phyloP scores from a whole-genome alignment of 306 rosid species.

The Vigna mungo region DNA sequence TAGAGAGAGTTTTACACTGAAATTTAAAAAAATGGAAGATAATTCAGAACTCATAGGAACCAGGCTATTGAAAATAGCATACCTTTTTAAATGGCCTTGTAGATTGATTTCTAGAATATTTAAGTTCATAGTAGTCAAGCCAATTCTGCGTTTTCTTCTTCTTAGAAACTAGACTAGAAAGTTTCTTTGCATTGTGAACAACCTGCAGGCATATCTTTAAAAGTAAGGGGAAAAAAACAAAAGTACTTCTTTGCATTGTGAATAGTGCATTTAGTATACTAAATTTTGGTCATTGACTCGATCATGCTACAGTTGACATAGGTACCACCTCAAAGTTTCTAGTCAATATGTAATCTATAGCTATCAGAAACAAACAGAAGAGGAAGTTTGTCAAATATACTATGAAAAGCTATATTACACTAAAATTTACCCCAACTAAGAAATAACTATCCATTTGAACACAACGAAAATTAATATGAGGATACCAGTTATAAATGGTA shows the following conservation, averaged over 20 bases:
- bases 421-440: neutral
- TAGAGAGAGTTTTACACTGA: conserved; percentile 8
- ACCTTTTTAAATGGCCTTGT: conserved; percentile 78
- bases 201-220: conserved; percentile 60
- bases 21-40: conserved; percentile 20
- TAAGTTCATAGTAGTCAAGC: conserved; percentile 89
- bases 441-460: too few relatives aligned
- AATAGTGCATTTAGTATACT: neutral
- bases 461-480: too few relatives aligned
- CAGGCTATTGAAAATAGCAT: conserved; percentile 37
- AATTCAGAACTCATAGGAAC: conserved; percentile 28
- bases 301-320: neutral
- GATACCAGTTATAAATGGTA: neutral
- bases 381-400: neutral
- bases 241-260: neutral
- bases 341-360: neutral
- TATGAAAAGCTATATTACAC: neutral
- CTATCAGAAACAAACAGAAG: neutral
- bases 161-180: conserved; percentile 74
- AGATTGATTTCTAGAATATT: conserved; percentile 74
- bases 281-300: neutral
- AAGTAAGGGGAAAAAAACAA: conserved; percentile 21
- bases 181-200: conserved; percentile 83
- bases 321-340: conserved; percentile 2
- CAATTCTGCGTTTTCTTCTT: conserved; percentile 83